phyloP scores from a whole-genome alignment of 352 stramenopile species.

The Poterioochromonas sp. region DNA sequence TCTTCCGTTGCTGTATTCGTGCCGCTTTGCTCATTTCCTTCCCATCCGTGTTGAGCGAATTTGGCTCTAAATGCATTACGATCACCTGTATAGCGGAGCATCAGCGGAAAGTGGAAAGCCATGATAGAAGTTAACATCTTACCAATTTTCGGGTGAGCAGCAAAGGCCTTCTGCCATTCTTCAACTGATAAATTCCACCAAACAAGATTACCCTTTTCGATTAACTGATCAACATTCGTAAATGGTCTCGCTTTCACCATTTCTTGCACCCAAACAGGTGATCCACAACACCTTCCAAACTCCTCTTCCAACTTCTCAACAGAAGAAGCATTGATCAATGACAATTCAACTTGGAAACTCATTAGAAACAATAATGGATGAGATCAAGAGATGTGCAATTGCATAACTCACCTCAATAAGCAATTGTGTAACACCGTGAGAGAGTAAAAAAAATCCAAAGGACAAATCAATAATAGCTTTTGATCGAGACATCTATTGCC shows the following conservation, averaged over 20 bases:
- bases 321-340: not conserved
- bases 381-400: too few species aligned
- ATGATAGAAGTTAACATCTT: constrained; percentile 24
- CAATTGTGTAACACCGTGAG: too few species aligned
- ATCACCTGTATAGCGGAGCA: constrained; percentile 28
- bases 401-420: too few species aligned
- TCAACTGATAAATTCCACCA: constrained; percentile 29
- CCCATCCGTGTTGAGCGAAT: constrained; percentile 18
- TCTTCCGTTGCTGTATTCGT: constrained; percentile 33
- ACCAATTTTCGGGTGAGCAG: constrained; percentile 37
- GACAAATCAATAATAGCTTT: too few species aligned
- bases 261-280: constrained; percentile 22
- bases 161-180: constrained; percentile 33
- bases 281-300: constrained; percentile 33
- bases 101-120: not conserved
- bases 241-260: constrained; percentile 32
- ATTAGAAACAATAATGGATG: too few species aligned
- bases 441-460: too few species aligned
- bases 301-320: not conserved
- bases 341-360: not conserved
- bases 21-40: constrained; percentile 38
- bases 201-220: constrained; percentile 17
- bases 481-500: too few species aligned
- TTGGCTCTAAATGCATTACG: constrained; percentile 6
- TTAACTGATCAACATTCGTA: not conserved